Base-by-base conservation (phyloP, 306 rosid genomes). In the Rosa chinensis region DNA sequence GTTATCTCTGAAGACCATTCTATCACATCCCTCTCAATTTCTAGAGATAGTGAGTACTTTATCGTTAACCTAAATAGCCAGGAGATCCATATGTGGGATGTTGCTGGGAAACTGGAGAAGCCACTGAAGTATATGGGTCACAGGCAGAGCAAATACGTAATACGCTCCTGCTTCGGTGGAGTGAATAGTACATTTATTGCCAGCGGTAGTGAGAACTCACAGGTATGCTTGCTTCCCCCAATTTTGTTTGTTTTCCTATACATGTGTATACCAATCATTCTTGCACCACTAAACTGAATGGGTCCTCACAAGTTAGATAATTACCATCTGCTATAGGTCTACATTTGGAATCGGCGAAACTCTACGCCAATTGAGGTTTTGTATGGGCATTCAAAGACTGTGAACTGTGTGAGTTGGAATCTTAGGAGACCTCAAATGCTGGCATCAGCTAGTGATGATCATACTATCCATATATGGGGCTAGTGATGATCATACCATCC, bases 401-500 rank as follows among this genome's bases (percentile, higher is more conserved):
- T 95, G 86, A 95, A 95, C 78, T 89, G 92, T 81, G 99, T 95
- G 64, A 95, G 99, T 86, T 95, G 98, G 99, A 95, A 95, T 70
- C 95, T 91, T 35, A 84, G 66, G 80, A 87, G 90, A 82, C 97
- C 90, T 68, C 90, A 87, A 72, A 92, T 95, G 99, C 81, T 95
- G 83, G 97, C 97, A 59, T 95, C 99, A 32, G 98, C 96, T 0
- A 95, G 99, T 69, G 99, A 92, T 49, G 97, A 92, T 80, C 74
- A 84, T 45, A 87, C 97, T 10, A 83, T 95, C 74, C 97, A 97
- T 48, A 88, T 92, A 84, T 95, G 99, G 99, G 97, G 97, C 96
- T 0, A 95, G 99, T 69, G 99, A 92, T 49, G 97, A 92, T 80
- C 74, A 84, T 45, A 87, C 97, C 10, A 83, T 95, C 74, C 97